Evolutionary conservation across 2,329 filamentous ascomycete genomes (phyloP), one percentile per base, ranked within the genome.

Genomic region (Aureobasidium sp.): DNA sequence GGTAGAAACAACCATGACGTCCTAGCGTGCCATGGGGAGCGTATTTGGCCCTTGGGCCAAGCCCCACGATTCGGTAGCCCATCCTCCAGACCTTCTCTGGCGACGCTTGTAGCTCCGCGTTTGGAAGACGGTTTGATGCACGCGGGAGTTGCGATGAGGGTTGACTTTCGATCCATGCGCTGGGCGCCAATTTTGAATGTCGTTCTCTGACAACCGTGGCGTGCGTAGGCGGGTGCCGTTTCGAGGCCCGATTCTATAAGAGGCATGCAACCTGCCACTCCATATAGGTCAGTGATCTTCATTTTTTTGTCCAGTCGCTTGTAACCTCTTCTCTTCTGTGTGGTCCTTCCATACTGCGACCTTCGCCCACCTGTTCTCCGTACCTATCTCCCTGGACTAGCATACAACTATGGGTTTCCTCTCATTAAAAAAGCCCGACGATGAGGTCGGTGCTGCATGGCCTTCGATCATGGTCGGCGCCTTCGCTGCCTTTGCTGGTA

Each of bases 391-490:
- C 9, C 48, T 24, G 41, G 50, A 24, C 27, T 12, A 59, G 36
- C 56, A 60, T 20, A 43, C 46, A 52, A 59, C 7, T 29, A 77
- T 77, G 75, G 71, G 72, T 65, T 46, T 50, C 15, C 68, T 78
- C 64, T 66, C 70, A 62, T 63, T 78, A 59, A 77, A 75, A 65
- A 78, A 75, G 65, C 77, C 77, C 12, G 71, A 71, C 51, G 71
- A 76, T 69, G 72, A 73, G 55, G 69, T 68, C 37, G 77, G 77
- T 63, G 76, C 76, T 29, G 73, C 77, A 26, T 66, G 71, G 62
- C 77, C 77, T 57, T 76, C 77, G 52, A 78, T 79, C 65, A 37
- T 70, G 39, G 71, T 74, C 39, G 69, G 65, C 56, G 67, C 74
- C 8, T 79, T 76, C 59, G 75, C 63, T 12, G 71, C 71, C n/a